Conservation (phyloP, 805 yeast species). For the Hanseniaspora pseudoguilliermondii region DNA sequence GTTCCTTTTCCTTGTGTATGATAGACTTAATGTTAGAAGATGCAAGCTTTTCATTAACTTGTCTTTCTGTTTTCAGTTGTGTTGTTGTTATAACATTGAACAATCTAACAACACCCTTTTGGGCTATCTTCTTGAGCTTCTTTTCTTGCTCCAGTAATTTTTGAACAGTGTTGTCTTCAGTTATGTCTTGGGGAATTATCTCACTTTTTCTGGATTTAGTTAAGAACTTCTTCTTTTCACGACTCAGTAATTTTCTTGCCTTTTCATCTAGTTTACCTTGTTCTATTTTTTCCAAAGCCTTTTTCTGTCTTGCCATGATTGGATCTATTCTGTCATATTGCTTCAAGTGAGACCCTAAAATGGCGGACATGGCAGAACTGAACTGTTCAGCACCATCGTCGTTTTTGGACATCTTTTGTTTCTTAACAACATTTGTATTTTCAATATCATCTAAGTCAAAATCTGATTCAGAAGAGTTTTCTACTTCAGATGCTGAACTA, state of each 20-base stretch:
- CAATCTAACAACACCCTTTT: conserved; percentile 72
- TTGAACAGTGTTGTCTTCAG: conserved; percentile 30
- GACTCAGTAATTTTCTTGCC: conserved; percentile 56
- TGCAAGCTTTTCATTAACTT: conserved; percentile 36
- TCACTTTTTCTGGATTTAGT: conserved; percentile 58
- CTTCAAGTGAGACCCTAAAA: conserved; percentile 71
- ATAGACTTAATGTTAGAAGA: conserved; percentile 17
- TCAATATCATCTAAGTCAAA: conserved; percentile 20
- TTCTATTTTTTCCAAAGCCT: conserved; percentile 57
- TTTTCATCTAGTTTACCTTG: conserved; percentile 70
- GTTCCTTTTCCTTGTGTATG: conserved; percentile 36
- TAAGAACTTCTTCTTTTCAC: conserved; percentile 56
- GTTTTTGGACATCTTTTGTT: conserved; percentile 39
- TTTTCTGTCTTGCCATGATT: conserved; percentile 71
- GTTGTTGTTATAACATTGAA: conserved; percentile 75
- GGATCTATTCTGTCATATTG: conserved; percentile 86
- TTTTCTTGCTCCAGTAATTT: conserved; percentile 53
- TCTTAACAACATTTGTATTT: conserved; percentile 27
- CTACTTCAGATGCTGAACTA: conserved; percentile 13
- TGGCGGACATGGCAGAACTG: conserved; percentile 71
- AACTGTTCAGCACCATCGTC: conserved; percentile 68
- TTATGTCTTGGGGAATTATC: conserved; percentile 42
- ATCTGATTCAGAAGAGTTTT: conserved; percentile 19
- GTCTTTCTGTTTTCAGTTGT: conserved; percentile 49
- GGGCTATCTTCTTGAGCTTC: conserved; percentile 65